Conservation (phyloP, 1,284 basidiomycete species). For the Rhodotorula sp. region DNA sequence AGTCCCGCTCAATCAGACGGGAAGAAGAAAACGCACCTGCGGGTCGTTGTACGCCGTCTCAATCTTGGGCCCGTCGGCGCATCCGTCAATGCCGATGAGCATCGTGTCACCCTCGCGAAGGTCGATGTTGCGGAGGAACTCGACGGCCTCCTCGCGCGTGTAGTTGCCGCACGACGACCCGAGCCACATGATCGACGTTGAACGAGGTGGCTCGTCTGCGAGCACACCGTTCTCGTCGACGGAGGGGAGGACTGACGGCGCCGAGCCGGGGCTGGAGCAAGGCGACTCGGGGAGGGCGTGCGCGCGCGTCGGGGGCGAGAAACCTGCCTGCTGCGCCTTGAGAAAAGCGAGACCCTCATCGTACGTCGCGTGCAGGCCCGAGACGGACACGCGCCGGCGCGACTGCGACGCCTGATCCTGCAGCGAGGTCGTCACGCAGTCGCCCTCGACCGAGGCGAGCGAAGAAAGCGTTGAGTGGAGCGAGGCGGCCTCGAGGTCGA, state of each 20-base stretch:
- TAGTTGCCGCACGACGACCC: conserved; percentile 96
- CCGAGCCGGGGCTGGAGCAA: conserved; percentile 71
- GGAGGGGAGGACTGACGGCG: conserved; percentile 67
- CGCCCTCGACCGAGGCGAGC: conserved; percentile 65
- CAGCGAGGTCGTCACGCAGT: conserved; percentile 51
- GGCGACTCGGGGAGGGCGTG: conserved; percentile 6
- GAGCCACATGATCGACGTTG: conserved; percentile 78
- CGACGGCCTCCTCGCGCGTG: conserved; percentile 66
- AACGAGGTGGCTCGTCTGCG: conserved; percentile 3
- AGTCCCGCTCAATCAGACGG: background rate
- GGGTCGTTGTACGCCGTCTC: conserved; percentile 82
- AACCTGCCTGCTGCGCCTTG: conserved; percentile 14
- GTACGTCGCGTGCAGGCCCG: conserved; percentile 39
- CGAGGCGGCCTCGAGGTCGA: conserved; percentile 86
- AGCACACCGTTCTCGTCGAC: conserved; percentile 53
- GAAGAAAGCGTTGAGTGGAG: conserved; percentile 76
- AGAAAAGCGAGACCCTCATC: conserved; percentile 38
- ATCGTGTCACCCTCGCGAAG: conserved; percentile 66
- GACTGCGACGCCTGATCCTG: background rate
- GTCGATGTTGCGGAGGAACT: conserved; percentile 77
- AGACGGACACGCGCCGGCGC: conserved; percentile 35
- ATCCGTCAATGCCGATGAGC: conserved; percentile 79
- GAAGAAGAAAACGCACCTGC: conserved; percentile 44
- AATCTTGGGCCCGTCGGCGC: conserved; percentile 67
- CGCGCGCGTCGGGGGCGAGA: conserved; percentile 59